These are phyloP conservation scores for Ceratobasidium sp. DNA, from an alignment of 1,284 basidiomycete species.

Conservation along the genomic window DNA sequence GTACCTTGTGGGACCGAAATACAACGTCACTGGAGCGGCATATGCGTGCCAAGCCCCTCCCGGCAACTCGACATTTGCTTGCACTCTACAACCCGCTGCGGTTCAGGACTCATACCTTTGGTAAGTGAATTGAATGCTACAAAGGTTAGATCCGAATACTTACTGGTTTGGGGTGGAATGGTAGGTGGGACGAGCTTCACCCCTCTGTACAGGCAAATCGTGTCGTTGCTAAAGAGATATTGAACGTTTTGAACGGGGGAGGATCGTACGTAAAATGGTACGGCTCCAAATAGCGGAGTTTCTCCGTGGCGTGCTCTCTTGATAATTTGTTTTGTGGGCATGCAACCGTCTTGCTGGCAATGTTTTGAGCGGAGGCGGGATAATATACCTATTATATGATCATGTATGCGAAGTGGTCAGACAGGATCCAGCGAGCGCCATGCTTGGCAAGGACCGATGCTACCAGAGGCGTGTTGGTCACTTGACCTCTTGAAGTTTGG, in stretches of 20 bases:
- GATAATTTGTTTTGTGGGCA: background rate
- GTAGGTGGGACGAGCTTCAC: conserved; percentile 36
- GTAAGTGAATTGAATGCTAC: background rate
- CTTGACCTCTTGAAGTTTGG: no score
- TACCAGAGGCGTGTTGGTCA: no score
- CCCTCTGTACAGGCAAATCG: conserved; percentile 2
- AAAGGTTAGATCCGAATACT: no score
- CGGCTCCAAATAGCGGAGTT: background rate
- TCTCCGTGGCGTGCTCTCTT: no score
- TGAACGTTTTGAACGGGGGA: conserved; percentile 12
- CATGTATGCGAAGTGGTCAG: no score
- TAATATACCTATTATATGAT: no score
- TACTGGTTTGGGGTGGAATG: background rate
- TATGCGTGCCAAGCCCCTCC: conserved; percentile 18
- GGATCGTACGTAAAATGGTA: conserved; percentile 24
- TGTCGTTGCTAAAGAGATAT: conserved; percentile 27
- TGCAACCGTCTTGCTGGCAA: background rate
- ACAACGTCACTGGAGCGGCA: conserved; percentile 6
- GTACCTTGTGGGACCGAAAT: conserved; percentile 24
- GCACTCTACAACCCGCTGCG: background rate
- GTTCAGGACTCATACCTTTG: conserved; percentile 31
- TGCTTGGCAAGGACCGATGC: no score
- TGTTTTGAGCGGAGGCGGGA: background rate
- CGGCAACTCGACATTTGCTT: conserved; percentile 8
- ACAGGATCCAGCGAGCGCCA: no score